A percentile compares a stretch with the other conserved stretches of the same genome.
These are phyloP conservation scores for Solanum corneliomulleri DNA, from an alignment of 257 asterid species.

Conservation along the genomic window DNA sequence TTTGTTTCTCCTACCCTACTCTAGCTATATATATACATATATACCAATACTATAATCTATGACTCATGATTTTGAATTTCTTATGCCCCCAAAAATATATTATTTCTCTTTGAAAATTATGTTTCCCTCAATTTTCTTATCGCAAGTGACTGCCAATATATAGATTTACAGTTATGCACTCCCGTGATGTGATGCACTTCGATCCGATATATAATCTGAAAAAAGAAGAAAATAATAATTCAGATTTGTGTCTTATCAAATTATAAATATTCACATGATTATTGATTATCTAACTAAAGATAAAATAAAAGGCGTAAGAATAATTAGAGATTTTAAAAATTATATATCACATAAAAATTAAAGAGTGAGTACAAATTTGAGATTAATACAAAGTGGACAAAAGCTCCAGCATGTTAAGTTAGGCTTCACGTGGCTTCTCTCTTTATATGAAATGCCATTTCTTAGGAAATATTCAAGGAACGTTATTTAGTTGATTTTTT, in stretches of 20 bases:
- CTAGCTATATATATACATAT: neutral
- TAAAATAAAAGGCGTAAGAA: neutral
- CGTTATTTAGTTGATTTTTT: neutral
- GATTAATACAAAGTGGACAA: neutral
- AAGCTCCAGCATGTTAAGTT: neutral
- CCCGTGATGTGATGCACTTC: neutral
- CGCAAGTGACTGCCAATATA: neutral
- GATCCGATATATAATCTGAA: neutral
- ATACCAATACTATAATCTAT: neutral
- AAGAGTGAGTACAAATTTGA: neutral
- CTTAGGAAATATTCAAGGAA: neutral
- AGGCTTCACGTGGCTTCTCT: neutral
- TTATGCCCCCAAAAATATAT: neutral
- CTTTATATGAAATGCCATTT: neutral
- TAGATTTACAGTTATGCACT: neutral
- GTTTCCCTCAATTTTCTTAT: neutral
- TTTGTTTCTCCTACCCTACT: slow-evolving; percentile 3
- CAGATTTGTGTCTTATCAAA: neutral
- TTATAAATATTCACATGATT: neutral
- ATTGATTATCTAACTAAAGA: neutral
- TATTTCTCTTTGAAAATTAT: neutral
- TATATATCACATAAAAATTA: neutral
- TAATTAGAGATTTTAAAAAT: neutral
- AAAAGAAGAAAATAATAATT: neutral
- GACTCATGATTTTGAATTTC: neutral